Evolutionary conservation across 2,329 filamentous ascomycete genomes (phyloP).

Genomic region (Alternaria hordeiaustralica): DNA sequence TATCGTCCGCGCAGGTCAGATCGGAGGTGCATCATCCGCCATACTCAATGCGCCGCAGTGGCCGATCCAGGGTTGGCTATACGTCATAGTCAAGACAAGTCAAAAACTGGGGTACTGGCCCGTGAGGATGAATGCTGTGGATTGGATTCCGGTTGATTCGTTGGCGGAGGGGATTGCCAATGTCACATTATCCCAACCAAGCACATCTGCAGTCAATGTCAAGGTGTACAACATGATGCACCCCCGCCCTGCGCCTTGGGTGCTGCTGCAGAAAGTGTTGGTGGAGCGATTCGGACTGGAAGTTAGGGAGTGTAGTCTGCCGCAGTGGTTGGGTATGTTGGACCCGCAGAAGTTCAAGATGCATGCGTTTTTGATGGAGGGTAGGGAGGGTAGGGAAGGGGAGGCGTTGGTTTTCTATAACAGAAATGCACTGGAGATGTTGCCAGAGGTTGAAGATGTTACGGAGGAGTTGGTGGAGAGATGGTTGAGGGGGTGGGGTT

Average conservation of each 20-base stretch:
- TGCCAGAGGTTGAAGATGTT: not conserved
- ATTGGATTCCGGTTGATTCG: not conserved
- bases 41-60: not conserved
- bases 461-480: not conserved
- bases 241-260: not conserved
- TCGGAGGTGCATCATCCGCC: not conserved
- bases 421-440: not conserved
- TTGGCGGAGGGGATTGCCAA: not conserved
- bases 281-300: not conserved
- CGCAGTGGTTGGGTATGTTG: not conserved
- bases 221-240: constrained; percentile 5
- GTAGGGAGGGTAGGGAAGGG: not conserved
- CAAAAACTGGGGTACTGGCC: not conserved
- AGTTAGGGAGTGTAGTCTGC: not conserved
- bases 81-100: not conserved
- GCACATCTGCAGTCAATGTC: not conserved
- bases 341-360: not conserved
- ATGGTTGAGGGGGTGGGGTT: not conserved
- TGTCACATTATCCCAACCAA: not conserved
- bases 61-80: not conserved
- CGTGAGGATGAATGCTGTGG: not conserved
- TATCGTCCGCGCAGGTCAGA: not conserved
- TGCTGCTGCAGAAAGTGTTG: not conserved
- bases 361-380: not conserved
- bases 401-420: not conserved